Base-by-base conservation (phyloP, 768 basidiomycete genomes). In the Tephrocybe rancida region DNA sequence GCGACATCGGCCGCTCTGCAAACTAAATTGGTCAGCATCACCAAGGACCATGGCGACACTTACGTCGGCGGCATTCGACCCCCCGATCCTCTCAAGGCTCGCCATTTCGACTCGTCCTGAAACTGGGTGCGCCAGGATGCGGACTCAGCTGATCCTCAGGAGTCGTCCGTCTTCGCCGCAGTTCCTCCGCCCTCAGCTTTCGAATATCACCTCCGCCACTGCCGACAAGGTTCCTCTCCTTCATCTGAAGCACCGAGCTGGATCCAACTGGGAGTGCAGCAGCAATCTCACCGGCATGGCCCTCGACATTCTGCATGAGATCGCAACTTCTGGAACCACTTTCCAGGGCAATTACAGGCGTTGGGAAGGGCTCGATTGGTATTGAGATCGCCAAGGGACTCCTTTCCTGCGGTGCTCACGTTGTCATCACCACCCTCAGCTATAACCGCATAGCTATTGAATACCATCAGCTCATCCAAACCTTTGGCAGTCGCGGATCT, bases 291-390 rank as follows among this genome's bases (percentile, higher is more conserved):
- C 96, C 8, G 84, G 92, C 49, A 90, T 92, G 21, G 98, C 98
- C 71, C 84, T 99, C 59, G 97, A 99, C 65, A 89, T 99, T 61
- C 79, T 99, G 29, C 92, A 95, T 66, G 97, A 99, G 73, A 98
- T 99, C 62, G 97, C 97, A 5, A 98, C 97, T 0, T 94, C 96
- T 4, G 97, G 97, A 10, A 98, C 95, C 1, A 95, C 95, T 1
- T 99, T 98, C 82, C 91, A 96, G 71, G 96, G 95, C 78, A 99
- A 98, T 98, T 26, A 99, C 97, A 29, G 97, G 97, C 65, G 97
- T 98, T 48, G 97, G 97, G 46, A 96, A 94, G 67, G 96, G 94
- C 11, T 97, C 95, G 3, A 99, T 99, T 60, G 97, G 97, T 53
- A 91, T 97, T 45, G 97, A 98, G 72, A 91, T 99, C 57, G 80